Conservation (phyloP, 257 asterid genomes). For the Plantago major region DNA sequence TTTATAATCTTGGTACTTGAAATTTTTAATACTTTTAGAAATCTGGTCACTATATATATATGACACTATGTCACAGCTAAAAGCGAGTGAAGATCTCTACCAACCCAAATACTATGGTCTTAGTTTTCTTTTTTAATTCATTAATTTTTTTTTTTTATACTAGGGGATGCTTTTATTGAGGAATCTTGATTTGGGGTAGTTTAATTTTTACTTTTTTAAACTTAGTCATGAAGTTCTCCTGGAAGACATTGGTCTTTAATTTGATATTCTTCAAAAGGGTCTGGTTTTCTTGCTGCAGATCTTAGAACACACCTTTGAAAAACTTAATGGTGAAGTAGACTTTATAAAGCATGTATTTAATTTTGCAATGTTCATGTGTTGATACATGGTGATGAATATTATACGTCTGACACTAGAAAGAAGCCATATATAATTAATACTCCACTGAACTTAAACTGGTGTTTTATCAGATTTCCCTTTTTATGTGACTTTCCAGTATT, state of each 20-base stretch:
- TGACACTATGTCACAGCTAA: neutral
- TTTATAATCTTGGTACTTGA: neutral
- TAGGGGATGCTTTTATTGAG: slow-evolving; percentile 23
- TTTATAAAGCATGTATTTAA: too few species aligned
- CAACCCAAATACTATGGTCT: too few species aligned
- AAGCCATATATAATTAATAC: too few species aligned
- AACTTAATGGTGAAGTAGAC: too few species aligned
- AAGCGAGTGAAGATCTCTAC: neutral
- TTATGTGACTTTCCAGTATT: neutral
- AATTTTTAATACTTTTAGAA: neutral
- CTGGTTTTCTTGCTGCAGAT: neutral
- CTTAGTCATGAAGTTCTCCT: slow-evolving; percentile 3
- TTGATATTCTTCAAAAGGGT: too few species aligned
- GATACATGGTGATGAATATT: too few species aligned
- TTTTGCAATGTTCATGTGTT: too few species aligned
- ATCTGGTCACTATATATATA: neutral
- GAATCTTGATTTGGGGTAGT: slow-evolving; percentile 1
- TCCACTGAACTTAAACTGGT: too few species aligned
- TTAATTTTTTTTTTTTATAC: slow-evolving; percentile 8
- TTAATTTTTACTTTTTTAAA: neutral
- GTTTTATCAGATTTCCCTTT: too few species aligned
- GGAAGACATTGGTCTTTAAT: slow-evolving; percentile 12
- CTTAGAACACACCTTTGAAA: too few species aligned
- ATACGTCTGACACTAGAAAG: too few species aligned
- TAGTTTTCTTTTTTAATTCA: too few species aligned